Conservation (phyloP, 805 yeast species). For the Metschnikowia anglica region DNA sequence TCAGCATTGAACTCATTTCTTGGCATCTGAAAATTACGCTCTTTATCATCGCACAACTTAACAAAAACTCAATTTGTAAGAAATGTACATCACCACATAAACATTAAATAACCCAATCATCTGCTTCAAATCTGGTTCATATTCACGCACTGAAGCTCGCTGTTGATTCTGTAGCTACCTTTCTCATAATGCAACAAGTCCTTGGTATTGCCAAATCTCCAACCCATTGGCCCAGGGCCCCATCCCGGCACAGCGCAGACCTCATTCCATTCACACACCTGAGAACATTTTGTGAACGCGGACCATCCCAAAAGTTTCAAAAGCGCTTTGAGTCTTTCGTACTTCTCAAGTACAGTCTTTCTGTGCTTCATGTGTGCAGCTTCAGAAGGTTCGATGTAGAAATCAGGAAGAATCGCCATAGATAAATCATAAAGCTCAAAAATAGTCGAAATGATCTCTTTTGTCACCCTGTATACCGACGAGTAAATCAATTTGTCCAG, state of each 20-base stretch:
- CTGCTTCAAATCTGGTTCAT: no score
- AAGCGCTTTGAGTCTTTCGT: slow-evolving; percentile 19
- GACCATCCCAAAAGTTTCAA: slow-evolving; percentile 42
- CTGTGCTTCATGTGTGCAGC: slow-evolving; percentile 4
- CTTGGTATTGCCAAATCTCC: slow-evolving; percentile 28
- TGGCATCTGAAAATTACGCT: no score
- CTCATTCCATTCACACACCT: slow-evolving; percentile 46
- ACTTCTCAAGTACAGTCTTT: slow-evolving; percentile 1
- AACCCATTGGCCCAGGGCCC: slow-evolving; percentile 38
- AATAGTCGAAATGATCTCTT: slow-evolving; percentile 35
- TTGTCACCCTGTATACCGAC: slow-evolving; percentile 42
- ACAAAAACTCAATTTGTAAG: no score
- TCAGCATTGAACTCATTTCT: background rate
- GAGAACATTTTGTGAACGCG: slow-evolving; percentile 40
- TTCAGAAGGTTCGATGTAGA: slow-evolving; percentile 17
- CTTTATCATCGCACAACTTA: no score
- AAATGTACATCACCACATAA: no score
- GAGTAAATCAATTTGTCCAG: slow-evolving; percentile 52
- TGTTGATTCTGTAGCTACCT: slow-evolving; percentile 14
- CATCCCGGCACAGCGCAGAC: slow-evolving; percentile 59
- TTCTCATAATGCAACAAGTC: slow-evolving; percentile 18
- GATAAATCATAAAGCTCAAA: slow-evolving; percentile 37
- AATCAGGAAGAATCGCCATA: slow-evolving; percentile 23
- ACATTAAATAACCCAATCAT: no score
- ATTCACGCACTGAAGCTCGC: slow-evolving; percentile 20